Conservation (phyloP, 139 green algal species). For the Gonium pectorale region DNA sequence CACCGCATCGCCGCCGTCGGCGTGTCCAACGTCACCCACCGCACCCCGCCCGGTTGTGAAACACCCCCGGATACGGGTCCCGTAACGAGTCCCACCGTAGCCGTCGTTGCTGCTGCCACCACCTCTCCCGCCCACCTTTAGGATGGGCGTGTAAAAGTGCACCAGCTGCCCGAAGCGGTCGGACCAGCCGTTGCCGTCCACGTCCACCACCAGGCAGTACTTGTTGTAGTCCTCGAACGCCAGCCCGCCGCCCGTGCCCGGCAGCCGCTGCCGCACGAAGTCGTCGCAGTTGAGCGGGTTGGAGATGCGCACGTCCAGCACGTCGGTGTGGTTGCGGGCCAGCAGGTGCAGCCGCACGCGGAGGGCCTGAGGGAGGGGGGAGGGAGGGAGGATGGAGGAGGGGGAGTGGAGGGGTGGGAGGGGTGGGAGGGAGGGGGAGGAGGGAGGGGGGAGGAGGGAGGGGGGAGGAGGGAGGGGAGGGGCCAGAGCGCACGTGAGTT, state of each 20-base stretch:
- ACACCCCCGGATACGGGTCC: too few species aligned
- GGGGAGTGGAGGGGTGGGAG: not conserved
- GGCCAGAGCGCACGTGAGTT: too few species aligned
- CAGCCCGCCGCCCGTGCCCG: not conserved
- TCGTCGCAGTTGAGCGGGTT: not conserved
- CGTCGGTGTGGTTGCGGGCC: constrained; percentile 39
- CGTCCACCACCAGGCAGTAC: constrained; percentile 49
- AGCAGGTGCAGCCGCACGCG: constrained; percentile 53
- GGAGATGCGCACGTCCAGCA: constrained; percentile 33
- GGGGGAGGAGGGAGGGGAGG: not conserved
- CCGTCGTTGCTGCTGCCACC: too few species aligned
- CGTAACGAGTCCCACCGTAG: too few species aligned
- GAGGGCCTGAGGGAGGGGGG: not conserved
- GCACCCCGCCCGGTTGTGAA: too few species aligned
- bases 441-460: not conserved
- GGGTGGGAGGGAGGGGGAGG: not conserved
- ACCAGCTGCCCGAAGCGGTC: constrained; percentile 56
- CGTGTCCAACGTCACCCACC: too few species aligned
- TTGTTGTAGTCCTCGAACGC: constrained; percentile 24
- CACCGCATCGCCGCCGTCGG: too few species aligned
- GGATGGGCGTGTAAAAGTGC: constrained; percentile 56
- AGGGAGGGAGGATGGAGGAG: not conserved
- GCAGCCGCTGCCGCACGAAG: not conserved
- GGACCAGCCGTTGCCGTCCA: constrained; percentile 67
- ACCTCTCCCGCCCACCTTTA: too few species aligned